Conservation (phyloP, 495 filamentous ascomycete species). For the Friedmanniomyces simplex region DNA sequence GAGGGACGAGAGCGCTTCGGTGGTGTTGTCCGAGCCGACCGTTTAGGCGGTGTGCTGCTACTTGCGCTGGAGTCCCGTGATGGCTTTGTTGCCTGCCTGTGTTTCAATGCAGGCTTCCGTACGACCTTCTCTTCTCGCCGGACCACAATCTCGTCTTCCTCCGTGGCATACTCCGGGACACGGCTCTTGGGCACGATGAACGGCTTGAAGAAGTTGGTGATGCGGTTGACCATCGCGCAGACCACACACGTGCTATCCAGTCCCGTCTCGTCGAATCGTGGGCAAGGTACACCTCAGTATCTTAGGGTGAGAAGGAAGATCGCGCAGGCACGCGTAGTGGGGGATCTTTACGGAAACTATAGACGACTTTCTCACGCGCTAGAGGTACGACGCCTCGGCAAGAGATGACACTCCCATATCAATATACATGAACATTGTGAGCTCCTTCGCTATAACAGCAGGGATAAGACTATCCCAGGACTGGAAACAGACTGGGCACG, state of each 20-base stretch:
- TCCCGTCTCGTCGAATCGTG: no score
- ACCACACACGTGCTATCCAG: no score
- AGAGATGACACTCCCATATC: no score
- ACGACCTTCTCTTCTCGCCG: neutral
- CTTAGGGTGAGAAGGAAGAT: no score
- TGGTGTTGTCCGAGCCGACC: neutral
- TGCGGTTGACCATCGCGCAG: neutral
- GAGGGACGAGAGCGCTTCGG: neutral
- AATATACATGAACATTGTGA: no score
- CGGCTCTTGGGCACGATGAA: slow-evolving; percentile 4
- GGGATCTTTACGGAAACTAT: no score
- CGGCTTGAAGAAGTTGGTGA: slow-evolving; percentile 9
- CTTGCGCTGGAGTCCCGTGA: neutral
- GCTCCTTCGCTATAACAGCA: no score
- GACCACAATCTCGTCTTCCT: slow-evolving; percentile 10
- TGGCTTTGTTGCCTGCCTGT: neutral
- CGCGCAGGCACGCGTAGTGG: neutral
- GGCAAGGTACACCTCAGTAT: no score
- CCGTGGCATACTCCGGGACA: neutral
- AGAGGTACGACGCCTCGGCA: no score
- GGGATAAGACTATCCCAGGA: no score
- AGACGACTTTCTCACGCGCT: no score
- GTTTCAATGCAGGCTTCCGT: neutral
- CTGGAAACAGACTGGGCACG: no score
- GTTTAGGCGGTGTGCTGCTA: neutral